Percentiles rank a stretch among this genome's conserved stretches.
phyloP scores from a whole-genome alignment of 805 yeast species.

The Candida orba region DNA sequence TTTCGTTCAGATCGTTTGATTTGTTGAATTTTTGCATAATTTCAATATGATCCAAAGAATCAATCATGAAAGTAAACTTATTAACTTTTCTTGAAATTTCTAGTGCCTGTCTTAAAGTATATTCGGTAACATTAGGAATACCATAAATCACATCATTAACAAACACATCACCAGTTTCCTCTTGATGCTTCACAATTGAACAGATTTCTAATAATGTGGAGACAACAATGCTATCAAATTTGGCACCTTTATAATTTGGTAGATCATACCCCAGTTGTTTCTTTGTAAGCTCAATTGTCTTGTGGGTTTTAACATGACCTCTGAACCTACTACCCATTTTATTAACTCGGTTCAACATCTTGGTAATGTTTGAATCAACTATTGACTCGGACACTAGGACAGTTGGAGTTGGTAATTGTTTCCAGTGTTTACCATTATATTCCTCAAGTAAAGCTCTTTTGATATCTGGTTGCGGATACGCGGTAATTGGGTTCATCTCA shows the following conservation, averaged over 20 bases:
- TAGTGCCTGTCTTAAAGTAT: constrained; percentile 40
- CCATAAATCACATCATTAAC: constrained; percentile 48
- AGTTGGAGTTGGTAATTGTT: constrained; percentile 54
- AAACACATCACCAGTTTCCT: constrained; percentile 18
- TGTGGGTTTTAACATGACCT: constrained; percentile 74
- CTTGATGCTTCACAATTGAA: constrained; percentile 32
- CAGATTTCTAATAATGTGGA: constrained; percentile 67
- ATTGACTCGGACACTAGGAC: constrained; percentile 38
- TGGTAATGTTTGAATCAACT: constrained; percentile 35
- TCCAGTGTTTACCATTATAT: constrained; percentile 36
- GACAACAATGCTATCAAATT: constrained; percentile 48
- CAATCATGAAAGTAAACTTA: constrained; percentile 51
- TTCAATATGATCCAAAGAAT: constrained; percentile 49
- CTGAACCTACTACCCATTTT: constrained; percentile 42
- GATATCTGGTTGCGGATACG: constrained; percentile 14
- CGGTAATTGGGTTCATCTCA: background rate
- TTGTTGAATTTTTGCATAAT: constrained; percentile 33
- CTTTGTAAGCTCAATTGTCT: constrained; percentile 51
- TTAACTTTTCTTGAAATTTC: constrained; percentile 35
- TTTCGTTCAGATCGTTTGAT: constrained; percentile 19
- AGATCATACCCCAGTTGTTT: constrained; percentile 45
- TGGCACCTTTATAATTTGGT: constrained; percentile 22
- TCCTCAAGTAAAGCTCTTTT: constrained; percentile 10
- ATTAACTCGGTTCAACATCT: constrained; percentile 37
- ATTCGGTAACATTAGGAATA: constrained; percentile 48